Conservation (phyloP, 768 basidiomycete genomes). For the Pleurotus tuber-regium region DNA sequence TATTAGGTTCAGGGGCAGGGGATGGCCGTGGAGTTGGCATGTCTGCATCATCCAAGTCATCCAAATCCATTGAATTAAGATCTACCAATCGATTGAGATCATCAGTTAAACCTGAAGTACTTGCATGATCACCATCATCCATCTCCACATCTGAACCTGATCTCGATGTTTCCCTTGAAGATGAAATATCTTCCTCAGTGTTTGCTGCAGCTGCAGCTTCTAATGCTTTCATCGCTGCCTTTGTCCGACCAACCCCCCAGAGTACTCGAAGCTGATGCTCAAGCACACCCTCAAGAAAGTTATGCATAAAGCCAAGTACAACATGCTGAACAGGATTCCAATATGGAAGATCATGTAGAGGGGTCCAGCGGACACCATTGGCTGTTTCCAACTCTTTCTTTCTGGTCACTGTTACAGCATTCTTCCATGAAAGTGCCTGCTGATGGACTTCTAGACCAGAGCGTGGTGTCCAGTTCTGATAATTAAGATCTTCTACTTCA, state of each 20-base stretch:
- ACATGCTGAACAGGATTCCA: conserved; percentile 27
- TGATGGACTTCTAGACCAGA: conserved; percentile 15
- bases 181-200: background rate
- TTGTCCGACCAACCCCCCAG: conserved; percentile 20
- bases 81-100: conserved; percentile 8
- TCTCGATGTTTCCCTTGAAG: background rate
- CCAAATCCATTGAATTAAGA: too few relatives aligned
- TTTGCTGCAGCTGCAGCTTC: background rate
- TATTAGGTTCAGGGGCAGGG: background rate
- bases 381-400: conserved; percentile 7
- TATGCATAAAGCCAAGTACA: conserved; percentile 29
- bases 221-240: conserved; percentile 1
- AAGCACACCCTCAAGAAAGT: conserved; percentile 24
- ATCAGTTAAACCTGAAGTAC: background rate
- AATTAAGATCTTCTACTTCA: conserved; percentile 20
- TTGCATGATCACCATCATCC: background rate
- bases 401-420: conserved; percentile 14
- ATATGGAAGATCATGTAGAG: conserved; percentile 23
- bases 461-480: conserved; percentile 14
- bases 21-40: background rate
- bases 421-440: conserved; percentile 17
- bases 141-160: background rate
- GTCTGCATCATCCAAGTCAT: conserved; percentile 13
- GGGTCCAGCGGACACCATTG: conserved; percentile 27
- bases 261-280: conserved; percentile 19